A percentile compares a stretch with the other conserved stretches of the same genome.
Evolutionary conservation across 2,329 filamentous ascomycete genomes (phyloP).

Genomic region (Fusarium nurragi): DNA sequence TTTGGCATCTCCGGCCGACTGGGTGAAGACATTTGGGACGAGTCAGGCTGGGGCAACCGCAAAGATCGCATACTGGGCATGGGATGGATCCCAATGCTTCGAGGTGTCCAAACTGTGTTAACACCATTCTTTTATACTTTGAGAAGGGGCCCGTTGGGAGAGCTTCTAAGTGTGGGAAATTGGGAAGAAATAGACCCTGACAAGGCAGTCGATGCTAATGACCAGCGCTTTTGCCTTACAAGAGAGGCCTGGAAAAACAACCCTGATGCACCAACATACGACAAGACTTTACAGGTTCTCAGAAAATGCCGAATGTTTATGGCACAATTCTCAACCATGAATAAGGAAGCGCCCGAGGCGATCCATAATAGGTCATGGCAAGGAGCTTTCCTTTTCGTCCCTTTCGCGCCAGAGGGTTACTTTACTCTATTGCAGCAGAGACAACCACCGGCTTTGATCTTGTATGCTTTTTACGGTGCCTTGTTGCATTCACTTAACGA

Average conservation of each 20-base stretch:
- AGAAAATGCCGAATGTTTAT: slow-evolving; percentile 8
- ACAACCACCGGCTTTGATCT: neutral
- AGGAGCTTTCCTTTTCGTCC: neutral
- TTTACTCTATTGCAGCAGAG: slow-evolving; percentile 3
- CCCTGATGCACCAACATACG: neutral
- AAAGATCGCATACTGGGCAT: slow-evolving; percentile 5
- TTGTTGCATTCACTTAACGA: neutral
- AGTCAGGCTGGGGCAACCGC: neutral
- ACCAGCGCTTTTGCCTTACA: neutral
- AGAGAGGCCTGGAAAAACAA: neutral
- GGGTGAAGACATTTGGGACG: slow-evolving; percentile 1
- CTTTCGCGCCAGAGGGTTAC: neutral
- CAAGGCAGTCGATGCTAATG: neutral
- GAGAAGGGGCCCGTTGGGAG: neutral
- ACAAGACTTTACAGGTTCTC: neutral
- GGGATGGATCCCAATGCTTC: slow-evolving; percentile 10
- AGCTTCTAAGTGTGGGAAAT: neutral
- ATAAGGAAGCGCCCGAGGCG: fast-evolving
- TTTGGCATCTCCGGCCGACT: slow-evolving; percentile 2
- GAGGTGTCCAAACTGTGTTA: neutral
- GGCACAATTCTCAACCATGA: neutral
- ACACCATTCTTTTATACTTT: fast-evolving
- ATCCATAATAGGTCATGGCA: neutral
- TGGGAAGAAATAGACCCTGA: neutral
- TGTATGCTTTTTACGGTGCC: slow-evolving; percentile 7